Evolutionary conservation across 2,329 filamentous ascomycete species (phyloP), one percentile per base, ranked within the genome.

Genomic region (Thelonectria discophora): DNA sequence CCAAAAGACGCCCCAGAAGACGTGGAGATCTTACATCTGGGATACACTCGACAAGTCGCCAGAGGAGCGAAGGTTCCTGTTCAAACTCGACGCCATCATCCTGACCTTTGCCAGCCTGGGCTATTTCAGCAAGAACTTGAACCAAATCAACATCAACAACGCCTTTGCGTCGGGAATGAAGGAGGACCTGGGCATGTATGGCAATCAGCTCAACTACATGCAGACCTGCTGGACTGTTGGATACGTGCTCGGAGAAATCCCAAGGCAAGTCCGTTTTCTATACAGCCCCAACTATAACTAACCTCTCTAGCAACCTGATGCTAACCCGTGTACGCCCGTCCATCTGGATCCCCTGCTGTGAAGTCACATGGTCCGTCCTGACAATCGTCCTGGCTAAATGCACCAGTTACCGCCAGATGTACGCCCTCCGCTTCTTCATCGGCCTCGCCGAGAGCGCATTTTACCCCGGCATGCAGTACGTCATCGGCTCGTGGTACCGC

Each of bases 181-280:
- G 67, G 81, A 85, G 64, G 83, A 86, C 52, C 73, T 86, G 0
- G 69, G 74, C 1, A 76, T 87, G 45, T 79, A 80, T 40, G 69
- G 68, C 5, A 69, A 72, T 43, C 59, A 71, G 55, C 77, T 86
- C 18, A 86, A 87, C 63, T 83, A 86, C 47, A 72, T 79, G 66
- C 72, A 74, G 62, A 81, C 84, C 2, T 81, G 79, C 46, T 89
- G 84, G 80, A 88, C 83, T 0, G 78, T 85, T 3, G 86, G 87
- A 27, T 89, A 88, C 65, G 81, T 86, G 0, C 75, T 88, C 73
- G 76, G 77, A 5, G 73, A 78, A 55, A 71, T 74, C 43, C 75
- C 77, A 17, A 70, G 65, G 68, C 65, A 54, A 37, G 56, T 18
- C 12, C 21, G 11, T 2, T n/a, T 5, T 5, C 15, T 13, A 7